A percentile compares a stretch with the other conserved stretches of the same genome.
Evolutionary conservation across 495 filamentous ascomycete genomes (phyloP).

Genomic region (Penicillium alfredii): DNA sequence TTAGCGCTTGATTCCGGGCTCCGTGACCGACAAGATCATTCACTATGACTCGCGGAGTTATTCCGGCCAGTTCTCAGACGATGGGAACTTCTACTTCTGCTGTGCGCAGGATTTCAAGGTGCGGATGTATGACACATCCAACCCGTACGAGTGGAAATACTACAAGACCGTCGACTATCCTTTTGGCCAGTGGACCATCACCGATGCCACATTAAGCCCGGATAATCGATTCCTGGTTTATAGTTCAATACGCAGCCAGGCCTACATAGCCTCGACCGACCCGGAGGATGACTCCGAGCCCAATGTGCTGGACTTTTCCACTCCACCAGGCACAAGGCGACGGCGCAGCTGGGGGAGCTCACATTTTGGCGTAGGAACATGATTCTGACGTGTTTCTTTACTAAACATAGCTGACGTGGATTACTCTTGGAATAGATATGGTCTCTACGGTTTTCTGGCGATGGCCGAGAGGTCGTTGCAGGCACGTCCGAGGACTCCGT

Average conservation of each 20-base stretch:
- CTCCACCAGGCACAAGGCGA: slow-evolving; percentile 33
- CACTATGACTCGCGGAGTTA: slow-evolving; percentile 81
- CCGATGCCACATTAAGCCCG: slow-evolving; percentile 84
- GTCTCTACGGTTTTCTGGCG: slow-evolving; percentile 88
- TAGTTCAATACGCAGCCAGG: slow-evolving; percentile 72
- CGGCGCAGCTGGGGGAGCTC: slow-evolving; percentile 37
- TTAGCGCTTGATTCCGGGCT: slow-evolving; percentile 60
- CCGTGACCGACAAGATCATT: slow-evolving; percentile 78
- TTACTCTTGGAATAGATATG: slow-evolving; percentile 59
- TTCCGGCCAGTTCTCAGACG: slow-evolving; percentile 92
- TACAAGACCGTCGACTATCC: slow-evolving; percentile 90
- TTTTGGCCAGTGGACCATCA: slow-evolving; percentile 89
- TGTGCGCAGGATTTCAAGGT: slow-evolving; percentile 89
- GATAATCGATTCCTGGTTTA: slow-evolving; percentile 90
- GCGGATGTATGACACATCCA: slow-evolving; percentile 95
- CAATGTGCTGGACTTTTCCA: slow-evolving; percentile 65
- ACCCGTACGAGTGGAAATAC: slow-evolving; percentile 91
- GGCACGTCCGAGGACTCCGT: slow-evolving; percentile 75
- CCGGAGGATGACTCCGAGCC: slow-evolving; percentile 74
- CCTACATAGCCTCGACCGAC: slow-evolving; percentile 82
- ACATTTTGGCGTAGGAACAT: slow-evolving; percentile 52
- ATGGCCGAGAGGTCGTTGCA: slow-evolving; percentile 85
- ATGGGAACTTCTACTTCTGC: slow-evolving; percentile 97
- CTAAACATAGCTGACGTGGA: background rate
- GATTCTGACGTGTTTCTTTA: too few relatives aligned